Base-by-base conservation (phyloP, 2,329 filamentous ascomycete species). In the Fusarium circinatum region DNA sequence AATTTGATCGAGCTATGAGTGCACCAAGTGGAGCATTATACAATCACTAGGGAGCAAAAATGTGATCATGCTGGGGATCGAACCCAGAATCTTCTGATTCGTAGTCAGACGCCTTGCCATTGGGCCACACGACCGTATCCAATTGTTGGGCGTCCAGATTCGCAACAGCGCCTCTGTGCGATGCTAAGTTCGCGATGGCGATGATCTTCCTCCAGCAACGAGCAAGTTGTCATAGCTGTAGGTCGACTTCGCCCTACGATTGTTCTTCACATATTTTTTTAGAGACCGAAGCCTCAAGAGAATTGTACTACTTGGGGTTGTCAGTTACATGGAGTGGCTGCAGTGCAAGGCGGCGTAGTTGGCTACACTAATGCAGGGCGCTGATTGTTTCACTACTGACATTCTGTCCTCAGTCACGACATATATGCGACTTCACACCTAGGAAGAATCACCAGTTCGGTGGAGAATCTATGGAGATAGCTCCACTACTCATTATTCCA, bases 61-160 rank as follows among this genome's bases (percentile, higher is more conserved):
- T 28, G 9, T 71, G 67, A 71, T 70, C 75, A 75, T 67, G 71
- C 65, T 76, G 73, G 73, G 75, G 75, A 69, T 77, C 75, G 75
- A 77, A 77, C 75, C 75, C 73, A 75, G 66, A 75, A 77, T 77
- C 75, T 77, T 74, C 75, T 77, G 75, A 77, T 77, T 77, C 75
- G 75, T 77, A 77, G 75, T 75, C 75, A 77, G 75, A 77, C 73
- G 75, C 75, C 74, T 76, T 76, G 71, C 75, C 75, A 74, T 74
- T 74, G 70, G 70, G 69, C 70, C 69, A 73, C 70, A 63, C 62
- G 68, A 71, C 68, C 68, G 56, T 62, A 18, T 49, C 32, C 22
- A 18, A n/a, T 63, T 68, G 48, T 36, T 55, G 48, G 36, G 8
- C 18, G 6, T 24, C 5, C 65, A 18, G 10, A 3, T 47, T 8